Evolutionary conservation across 1,139 yeast species (phyloP), one percentile per base, ranked within the genome.

Genomic region (Diutina neorugosa): DNA sequence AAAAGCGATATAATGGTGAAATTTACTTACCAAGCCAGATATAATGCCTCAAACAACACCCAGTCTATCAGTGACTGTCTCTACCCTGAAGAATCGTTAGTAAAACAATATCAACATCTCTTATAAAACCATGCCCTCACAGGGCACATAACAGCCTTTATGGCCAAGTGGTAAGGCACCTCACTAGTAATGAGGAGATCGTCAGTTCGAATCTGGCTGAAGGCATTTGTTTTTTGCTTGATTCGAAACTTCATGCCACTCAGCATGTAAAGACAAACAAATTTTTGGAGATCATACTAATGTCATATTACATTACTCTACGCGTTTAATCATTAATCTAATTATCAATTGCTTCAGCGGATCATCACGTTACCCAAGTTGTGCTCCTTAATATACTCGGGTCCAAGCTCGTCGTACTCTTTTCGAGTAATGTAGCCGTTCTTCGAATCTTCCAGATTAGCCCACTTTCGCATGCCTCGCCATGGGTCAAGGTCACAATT

Each of bases 381-480:
- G 66, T 91, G 96, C 64, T 90, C 97, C 63, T 86, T 88, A 54
- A 91, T 81, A 65, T 91, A 91, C 55, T 89, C 96, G 1, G 88
- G 74, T 0, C 98, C 99, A 73, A 78, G 81, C 64, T 94, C 98
- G 49, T 84, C 84, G 63, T 89, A 94, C 59, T 91, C 96, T 52
- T 75, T 70, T 59, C 76, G 77, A 0, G 91, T 78, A 19, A 93
- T 74, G 56, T 77, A 80, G 41, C 82, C 70, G 1, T 68, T 61
- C 49, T 72, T 63, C 44, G 80, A 75, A 21, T 78, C 81, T 2
- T 68, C 70, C 31, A 76, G 69, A 3, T 64, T 62, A 2, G 94
- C 74, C 87, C 96, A 87, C 60, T 79, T 78, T 21, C 88, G 83
- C 96, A 94, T 91, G 21, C 98, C 98, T 59, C 76, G 82, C 98